Evolutionary conservation across 257 asterid genomes (phyloP), one percentile per base, ranked within the genome.

Genomic region (Galeopsis tetrahit): DNA sequence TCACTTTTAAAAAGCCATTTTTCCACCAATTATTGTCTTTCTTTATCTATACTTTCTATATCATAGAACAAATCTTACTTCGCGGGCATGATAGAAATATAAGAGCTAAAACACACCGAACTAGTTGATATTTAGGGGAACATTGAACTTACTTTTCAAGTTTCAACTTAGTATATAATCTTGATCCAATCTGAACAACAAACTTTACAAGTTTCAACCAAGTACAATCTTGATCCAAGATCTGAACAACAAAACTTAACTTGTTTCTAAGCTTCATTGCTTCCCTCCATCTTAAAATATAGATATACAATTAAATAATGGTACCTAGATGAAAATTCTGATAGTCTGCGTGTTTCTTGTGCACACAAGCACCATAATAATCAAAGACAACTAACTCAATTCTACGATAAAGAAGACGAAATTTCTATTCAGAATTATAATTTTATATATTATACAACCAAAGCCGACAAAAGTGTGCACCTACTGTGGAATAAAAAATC

Each of bases 61-160:
- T 31, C 49, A 28, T 43, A 31, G 48, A 57, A 70, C n/a, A 44
- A 42, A 48, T 40, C 55, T 4, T 62, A 38, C 10, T 66, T 66
- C 33, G 4, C 6, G 61, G 9, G 1, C 11, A 36, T 7, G 32
- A 39, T 39, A 40, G 36, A 36, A 63, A 39, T 40, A 28, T 42
- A 42, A 64, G 39, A 5, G 42, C 33, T 10, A 64, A 13, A 46
- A 15, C 15, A 46, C 44, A 39, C 68, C 28, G 8, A 15, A 3
- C 48, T 40, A 63, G 15, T 63, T 66, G 38, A 46, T 66, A 36
- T 5, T 32, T 66, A 28, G 58, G 40, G 58, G 33, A 36, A 14
- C 70, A 31, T 28, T 10, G 10, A 46, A 33, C 31, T 61, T 59
- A 10, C 13, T 44, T 66, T 48, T 33, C 44, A 7, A 48, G 46